Percentiles rank a stretch among this genome's conserved stretches.
Conservation (phyloP, 2,329 filamentous ascomycete genomes). For the Ophiognomonia clavigignenti-juglandacearum region DNA sequence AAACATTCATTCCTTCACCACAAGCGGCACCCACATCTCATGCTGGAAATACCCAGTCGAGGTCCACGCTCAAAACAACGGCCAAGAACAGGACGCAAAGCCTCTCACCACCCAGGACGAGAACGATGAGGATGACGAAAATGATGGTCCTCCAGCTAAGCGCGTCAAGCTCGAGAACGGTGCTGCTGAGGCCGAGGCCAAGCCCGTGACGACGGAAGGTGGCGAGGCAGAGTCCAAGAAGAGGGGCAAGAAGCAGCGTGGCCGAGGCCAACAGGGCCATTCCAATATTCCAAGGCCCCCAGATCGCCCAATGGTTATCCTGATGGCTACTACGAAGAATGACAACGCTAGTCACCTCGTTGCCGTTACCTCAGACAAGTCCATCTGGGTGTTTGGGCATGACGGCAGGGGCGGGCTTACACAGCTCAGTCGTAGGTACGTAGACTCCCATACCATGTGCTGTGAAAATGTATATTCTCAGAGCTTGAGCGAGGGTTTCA, state of each 20-base stretch:
- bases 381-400: slow-evolving; percentile 74
- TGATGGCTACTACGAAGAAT: slow-evolving; percentile 59
- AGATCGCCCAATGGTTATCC: slow-evolving; percentile 49
- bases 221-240: slow-evolving; percentile 14
- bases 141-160: slow-evolving; percentile 22
- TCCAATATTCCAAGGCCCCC: slow-evolving; percentile 5
- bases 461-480: neutral
- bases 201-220: slow-evolving; percentile 22
- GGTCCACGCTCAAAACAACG: slow-evolving; percentile 25
- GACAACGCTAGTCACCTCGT: slow-evolving; percentile 66
- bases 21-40: slow-evolving; percentile 53
- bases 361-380: slow-evolving; percentile 86
- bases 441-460: slow-evolving; percentile 1
- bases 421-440: slow-evolving; percentile 68
- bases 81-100: slow-evolving; percentile 4
- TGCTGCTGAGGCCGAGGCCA: slow-evolving; percentile 16
- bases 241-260: slow-evolving; percentile 22
- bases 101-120: slow-evolving; percentile 5
- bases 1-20: slow-evolving; percentile 62
- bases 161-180: slow-evolving; percentile 21
- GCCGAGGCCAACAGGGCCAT: slow-evolving; percentile 3
- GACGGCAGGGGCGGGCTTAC: slow-evolving; percentile 55
- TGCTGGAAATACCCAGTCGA: slow-evolving; percentile 51
- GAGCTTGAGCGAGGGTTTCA: neutral
- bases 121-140: neutral